These are phyloP conservation scores for Pharus latifolius DNA, from an alignment of 176 grass and related monocot species.

Conservation along the genomic window DNA sequence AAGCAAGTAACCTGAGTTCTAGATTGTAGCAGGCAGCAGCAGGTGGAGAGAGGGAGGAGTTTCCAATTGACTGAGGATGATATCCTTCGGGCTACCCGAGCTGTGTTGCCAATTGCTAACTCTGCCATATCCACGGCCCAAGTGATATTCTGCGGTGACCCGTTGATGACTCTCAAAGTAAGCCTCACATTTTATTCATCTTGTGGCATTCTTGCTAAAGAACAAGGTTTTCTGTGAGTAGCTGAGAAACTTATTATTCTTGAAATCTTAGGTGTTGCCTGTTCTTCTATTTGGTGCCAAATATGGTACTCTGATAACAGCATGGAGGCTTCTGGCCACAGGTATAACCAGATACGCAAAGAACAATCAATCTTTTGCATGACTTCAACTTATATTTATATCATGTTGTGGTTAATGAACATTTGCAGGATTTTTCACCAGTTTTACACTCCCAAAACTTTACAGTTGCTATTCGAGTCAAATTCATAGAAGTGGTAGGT, in stretches of 20 bases:
- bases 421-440: constrained; percentile 72
- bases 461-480: constrained; percentile 57
- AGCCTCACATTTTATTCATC: neutral
- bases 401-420: constrained; percentile 4
- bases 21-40: constrained; percentile 42
- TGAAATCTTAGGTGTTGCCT: constrained; percentile 45
- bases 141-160: constrained; percentile 83
- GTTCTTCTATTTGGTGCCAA: constrained; percentile 65
- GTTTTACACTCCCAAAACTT: constrained; percentile 76
- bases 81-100: constrained; percentile 33
- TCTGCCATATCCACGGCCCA: constrained; percentile 42
- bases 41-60: constrained; percentile 12
- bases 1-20: constrained; percentile 4
- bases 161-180: constrained; percentile 83
- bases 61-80: constrained; percentile 72
- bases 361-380: neutral
- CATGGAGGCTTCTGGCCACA: constrained; percentile 49
- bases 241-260: neutral
- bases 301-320: constrained; percentile 48
- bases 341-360: constrained; percentile 28
- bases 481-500: constrained; percentile 61
- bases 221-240: neutral
- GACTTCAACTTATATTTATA: neutral
- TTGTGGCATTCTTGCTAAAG: neutral
- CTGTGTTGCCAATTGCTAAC: constrained; percentile 58